These are phyloP conservation scores for Eucalyptus sp. DNA, from an alignment of 345 rosid species.

Conservation along the genomic window DNA sequence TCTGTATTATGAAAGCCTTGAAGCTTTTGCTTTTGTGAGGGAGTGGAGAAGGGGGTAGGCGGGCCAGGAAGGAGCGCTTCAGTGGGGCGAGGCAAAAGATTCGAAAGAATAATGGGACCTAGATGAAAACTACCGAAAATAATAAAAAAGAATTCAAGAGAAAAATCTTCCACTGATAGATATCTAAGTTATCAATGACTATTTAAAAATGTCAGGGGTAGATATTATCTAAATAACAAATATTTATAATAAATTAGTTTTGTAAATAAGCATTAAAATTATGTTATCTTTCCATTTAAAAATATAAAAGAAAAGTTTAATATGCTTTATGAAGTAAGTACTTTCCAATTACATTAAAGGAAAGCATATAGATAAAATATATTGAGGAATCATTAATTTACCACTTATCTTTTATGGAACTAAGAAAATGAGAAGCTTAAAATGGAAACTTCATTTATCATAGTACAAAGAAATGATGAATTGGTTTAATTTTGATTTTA, in stretches of 20 bases:
- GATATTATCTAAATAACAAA: not conserved
- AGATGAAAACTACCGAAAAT: not conserved
- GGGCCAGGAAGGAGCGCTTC: no score
- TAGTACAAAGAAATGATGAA: not conserved
- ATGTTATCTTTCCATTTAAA: not conserved
- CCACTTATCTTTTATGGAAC: not conserved
- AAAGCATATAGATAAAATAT: not conserved
- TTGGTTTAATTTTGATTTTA: not conserved
- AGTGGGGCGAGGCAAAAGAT: no score
- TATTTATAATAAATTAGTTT: not conserved
- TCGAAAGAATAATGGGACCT: no score
- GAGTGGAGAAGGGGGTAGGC: not conserved
- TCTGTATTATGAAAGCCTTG: no score
- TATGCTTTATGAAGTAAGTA: not conserved
- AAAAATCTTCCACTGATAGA: not conserved
- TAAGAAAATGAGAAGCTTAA: not conserved
- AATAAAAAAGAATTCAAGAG: not conserved
- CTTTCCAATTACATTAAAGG: not conserved
- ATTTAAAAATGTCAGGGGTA: not conserved
- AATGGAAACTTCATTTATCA: not conserved
- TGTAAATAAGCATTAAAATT: not conserved
- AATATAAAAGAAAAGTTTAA: not conserved
- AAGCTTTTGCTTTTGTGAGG: no score
- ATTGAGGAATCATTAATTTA: not conserved
- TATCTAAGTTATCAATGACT: not conserved